Conservation (phyloP, 371 early-diverging fungal genomes). For the Nosema bombycis region DNA sequence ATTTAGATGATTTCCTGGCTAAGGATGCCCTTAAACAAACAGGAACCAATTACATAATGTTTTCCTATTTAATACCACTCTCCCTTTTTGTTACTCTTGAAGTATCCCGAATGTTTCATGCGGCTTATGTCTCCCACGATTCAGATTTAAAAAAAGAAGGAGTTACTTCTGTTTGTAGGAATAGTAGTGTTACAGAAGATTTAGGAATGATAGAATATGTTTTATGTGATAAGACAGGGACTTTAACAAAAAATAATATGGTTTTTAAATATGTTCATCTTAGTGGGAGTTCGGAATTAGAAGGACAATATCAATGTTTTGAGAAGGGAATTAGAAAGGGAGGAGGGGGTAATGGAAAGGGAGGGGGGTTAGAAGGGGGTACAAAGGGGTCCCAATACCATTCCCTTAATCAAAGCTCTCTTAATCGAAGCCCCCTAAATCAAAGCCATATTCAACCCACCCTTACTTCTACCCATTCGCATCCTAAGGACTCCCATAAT, state of each 20-base stretch:
- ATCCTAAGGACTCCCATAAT: background rate
- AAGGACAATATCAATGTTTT: slow-evolving; percentile 5
- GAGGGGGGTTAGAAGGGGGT: slow-evolving; percentile 65
- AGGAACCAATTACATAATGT: slow-evolving; percentile 64
- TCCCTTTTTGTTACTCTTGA: slow-evolving; percentile 87
- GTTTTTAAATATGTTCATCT: slow-evolving; percentile 69
- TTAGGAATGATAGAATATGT: slow-evolving; percentile 89
- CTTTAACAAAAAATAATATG: slow-evolving; percentile 97
- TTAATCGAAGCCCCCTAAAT: too few species aligned
- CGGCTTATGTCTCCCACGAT: slow-evolving; percentile 71
- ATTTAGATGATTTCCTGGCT: slow-evolving; percentile 18
- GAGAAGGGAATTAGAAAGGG: background rate
- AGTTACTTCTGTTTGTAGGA: slow-evolving; percentile 74
- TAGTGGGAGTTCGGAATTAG: background rate
- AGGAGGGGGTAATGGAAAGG: slow-evolving; percentile 68
- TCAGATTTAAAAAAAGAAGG: slow-evolving; percentile 60
- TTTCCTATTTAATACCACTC: slow-evolving; percentile 74
- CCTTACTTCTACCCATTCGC: too few species aligned
- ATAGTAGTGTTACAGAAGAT: slow-evolving; percentile 72
- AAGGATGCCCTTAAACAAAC: slow-evolving; percentile 42
- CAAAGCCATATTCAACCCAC: too few species aligned
- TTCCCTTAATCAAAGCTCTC: too few species aligned
- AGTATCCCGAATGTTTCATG: slow-evolving; percentile 67
- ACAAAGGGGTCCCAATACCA: too few species aligned
- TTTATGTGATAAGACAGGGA: slow-evolving; percentile 95